These are phyloP conservation scores for Carex cristatella DNA, from an alignment of 176 grass and related monocot species.

Conservation along the genomic window DNA sequence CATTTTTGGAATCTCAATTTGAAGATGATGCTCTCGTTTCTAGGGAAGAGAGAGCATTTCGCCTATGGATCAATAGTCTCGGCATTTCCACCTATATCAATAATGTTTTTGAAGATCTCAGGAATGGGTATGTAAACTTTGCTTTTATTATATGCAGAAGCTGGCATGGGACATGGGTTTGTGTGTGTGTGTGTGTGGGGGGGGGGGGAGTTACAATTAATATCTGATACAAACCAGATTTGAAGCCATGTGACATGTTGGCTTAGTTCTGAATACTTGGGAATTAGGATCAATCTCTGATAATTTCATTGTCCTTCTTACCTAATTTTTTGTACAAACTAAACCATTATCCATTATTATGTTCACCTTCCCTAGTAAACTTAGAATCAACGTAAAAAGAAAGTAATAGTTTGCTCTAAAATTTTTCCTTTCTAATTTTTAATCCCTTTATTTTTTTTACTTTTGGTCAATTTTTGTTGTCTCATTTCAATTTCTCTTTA, in stretches of 20 bases:
- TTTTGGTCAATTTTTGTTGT: neutral
- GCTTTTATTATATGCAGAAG: neutral
- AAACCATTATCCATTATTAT: neutral
- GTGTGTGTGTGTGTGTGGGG: no score
- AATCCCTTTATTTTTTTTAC: no score
- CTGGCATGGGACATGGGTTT: neutral
- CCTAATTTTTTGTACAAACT: neutral
- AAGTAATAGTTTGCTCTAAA: neutral
- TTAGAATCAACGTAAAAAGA: neutral
- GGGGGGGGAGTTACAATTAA: neutral
- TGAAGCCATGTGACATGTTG: neutral
- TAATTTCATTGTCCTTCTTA: neutral
- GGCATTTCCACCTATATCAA: constrained; percentile 89
- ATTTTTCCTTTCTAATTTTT: neutral
- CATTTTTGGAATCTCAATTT: constrained; percentile 64
- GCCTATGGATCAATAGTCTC: constrained; percentile 96
- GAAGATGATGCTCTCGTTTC: constrained; percentile 93
- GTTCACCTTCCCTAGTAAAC: neutral
- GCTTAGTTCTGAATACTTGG: neutral
- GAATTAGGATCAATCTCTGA: neutral
- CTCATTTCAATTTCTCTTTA: neutral
- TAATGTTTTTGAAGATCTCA: constrained; percentile 98
- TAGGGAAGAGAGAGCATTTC: constrained; percentile 81
- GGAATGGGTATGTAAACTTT: constrained; percentile 67
- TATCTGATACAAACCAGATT: neutral